Conservation (phyloP, 2,329 filamentous ascomycete genomes). For the Aspergillus fischeri region DNA sequence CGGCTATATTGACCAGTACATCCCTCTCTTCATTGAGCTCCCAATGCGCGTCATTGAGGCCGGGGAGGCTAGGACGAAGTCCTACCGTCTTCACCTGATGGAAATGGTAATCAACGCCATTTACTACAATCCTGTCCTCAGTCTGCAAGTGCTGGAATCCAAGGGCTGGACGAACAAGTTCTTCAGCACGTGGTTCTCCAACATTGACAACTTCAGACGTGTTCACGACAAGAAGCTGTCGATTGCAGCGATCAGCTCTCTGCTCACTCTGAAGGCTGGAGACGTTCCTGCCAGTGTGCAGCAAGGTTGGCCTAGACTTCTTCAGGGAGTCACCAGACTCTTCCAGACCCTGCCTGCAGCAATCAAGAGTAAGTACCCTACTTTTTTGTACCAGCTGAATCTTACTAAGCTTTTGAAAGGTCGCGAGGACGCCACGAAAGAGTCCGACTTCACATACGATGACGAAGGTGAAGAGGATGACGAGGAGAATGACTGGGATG, state of each 20-base stretch:
- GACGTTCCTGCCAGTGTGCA: slow-evolving; percentile 90
- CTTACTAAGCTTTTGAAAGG: slow-evolving; percentile 47
- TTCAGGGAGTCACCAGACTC: slow-evolving; percentile 81
- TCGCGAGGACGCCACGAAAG: slow-evolving; percentile 85
- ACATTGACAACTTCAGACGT: slow-evolving; percentile 85
- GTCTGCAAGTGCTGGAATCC: slow-evolving; percentile 80
- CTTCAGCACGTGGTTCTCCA: slow-evolving; percentile 97
- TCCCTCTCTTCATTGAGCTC: slow-evolving; percentile 83
- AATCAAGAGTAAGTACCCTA: slow-evolving; percentile 64
- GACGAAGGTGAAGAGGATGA: slow-evolving; percentile 72
- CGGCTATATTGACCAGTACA: slow-evolving; percentile 80
- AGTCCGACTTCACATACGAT: slow-evolving; percentile 73
- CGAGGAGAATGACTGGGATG: slow-evolving; percentile 79
- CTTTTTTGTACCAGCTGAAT: neutral
- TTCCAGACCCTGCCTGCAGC: slow-evolving; percentile 89
- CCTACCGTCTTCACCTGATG: slow-evolving; percentile 93
- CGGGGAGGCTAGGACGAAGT: slow-evolving; percentile 80
- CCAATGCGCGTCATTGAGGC: slow-evolving; percentile 75
- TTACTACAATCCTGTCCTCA: slow-evolving; percentile 88
- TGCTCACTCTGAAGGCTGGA: slow-evolving; percentile 73
- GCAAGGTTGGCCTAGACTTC: slow-evolving; percentile 87
- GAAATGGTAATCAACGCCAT: slow-evolving; percentile 98
- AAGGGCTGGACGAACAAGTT: slow-evolving; percentile 98
- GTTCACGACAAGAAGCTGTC: slow-evolving; percentile 99
- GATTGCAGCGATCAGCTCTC: slow-evolving; percentile 84